phyloP scores from a whole-genome alignment of 225 moss, liverwort and hornwort genomes.

The Ulota crispa region DNA sequence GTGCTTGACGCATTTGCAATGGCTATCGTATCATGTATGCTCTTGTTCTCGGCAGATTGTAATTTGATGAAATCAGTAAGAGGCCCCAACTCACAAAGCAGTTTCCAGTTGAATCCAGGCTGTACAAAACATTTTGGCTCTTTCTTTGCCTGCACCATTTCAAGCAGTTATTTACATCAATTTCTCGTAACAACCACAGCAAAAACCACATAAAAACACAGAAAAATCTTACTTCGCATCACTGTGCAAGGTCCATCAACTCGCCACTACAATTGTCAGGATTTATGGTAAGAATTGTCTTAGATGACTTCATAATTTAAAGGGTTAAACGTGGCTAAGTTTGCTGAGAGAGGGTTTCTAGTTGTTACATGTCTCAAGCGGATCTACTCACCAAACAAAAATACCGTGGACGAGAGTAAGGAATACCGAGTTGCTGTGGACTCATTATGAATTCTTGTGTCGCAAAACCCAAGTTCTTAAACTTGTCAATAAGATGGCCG shows the following conservation, averaged over 20 bases:
- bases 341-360: background rate
- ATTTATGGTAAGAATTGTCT: background rate
- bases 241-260: background rate
- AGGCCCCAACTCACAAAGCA: constrained; percentile 81
- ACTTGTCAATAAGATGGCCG: constrained; percentile 60
- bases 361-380: background rate
- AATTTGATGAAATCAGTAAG: constrained; percentile 43
- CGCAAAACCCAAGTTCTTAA: constrained; percentile 64
- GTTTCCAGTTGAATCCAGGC: constrained; percentile 48
- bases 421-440: constrained; percentile 90
- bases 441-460: constrained; percentile 93
- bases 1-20: background rate
- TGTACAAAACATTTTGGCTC: constrained; percentile 41
- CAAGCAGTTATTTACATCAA: background rate
- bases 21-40: constrained; percentile 1
- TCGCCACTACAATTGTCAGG: background rate
- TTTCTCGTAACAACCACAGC: background rate
- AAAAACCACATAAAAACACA: background rate
- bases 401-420: constrained; percentile 94
- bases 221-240: background rate
- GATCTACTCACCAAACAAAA: constrained; percentile 75
- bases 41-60: constrained; percentile 20
- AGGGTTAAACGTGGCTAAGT: background rate
- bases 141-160: constrained; percentile 47
- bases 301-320: background rate